phyloP scores from a whole-genome alignment of 768 basidiomycete genomes.

The Mycena floridula region DNA sequence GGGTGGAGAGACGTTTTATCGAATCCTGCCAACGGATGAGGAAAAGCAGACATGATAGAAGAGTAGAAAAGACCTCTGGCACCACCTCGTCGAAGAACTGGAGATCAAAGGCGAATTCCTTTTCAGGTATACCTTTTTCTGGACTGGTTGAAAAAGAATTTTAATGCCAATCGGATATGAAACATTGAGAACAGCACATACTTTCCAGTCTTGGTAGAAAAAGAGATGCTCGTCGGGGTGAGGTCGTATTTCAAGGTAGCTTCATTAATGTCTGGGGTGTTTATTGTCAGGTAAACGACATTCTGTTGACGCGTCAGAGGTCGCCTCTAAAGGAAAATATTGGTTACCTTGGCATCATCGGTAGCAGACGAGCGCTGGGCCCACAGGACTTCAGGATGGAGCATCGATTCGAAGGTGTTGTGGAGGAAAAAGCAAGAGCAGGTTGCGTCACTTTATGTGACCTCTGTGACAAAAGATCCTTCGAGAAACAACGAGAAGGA shows the following conservation, averaged over 20 bases:
- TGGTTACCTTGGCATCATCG: slow-evolving; percentile 65
- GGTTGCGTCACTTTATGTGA: no score
- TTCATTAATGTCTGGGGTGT: slow-evolving; percentile 67
- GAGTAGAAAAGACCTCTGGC: slow-evolving; percentile 50
- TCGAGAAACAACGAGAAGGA: no score
- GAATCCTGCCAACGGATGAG: slow-evolving; percentile 39
- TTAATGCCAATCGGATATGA: slow-evolving; percentile 4
- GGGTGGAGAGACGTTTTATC: slow-evolving; percentile 53
- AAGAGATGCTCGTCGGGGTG: slow-evolving; percentile 49
- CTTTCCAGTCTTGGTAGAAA: slow-evolving; percentile 64
- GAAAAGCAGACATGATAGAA: slow-evolving; percentile 3
- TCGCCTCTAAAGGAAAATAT: no score
- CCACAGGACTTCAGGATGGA: slow-evolving; percentile 89
- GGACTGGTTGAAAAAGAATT: slow-evolving; percentile 21
- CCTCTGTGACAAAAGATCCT: no score
- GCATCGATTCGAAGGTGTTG: no score
- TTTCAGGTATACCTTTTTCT: slow-evolving; percentile 39
- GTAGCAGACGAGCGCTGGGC: slow-evolving; percentile 81
- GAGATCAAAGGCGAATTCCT: slow-evolving; percentile 69
- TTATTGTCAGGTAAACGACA: slow-evolving; percentile 78
- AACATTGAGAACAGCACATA: slow-evolving; percentile 25
- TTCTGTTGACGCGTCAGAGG: slow-evolving; percentile 50
- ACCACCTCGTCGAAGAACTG: slow-evolving; percentile 72
- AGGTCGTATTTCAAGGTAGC: slow-evolving; percentile 54
- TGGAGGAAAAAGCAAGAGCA: no score